phyloP scores from a whole-genome alignment of 23 red algal genomes.

The Gracilariopsis chorda region DNA sequence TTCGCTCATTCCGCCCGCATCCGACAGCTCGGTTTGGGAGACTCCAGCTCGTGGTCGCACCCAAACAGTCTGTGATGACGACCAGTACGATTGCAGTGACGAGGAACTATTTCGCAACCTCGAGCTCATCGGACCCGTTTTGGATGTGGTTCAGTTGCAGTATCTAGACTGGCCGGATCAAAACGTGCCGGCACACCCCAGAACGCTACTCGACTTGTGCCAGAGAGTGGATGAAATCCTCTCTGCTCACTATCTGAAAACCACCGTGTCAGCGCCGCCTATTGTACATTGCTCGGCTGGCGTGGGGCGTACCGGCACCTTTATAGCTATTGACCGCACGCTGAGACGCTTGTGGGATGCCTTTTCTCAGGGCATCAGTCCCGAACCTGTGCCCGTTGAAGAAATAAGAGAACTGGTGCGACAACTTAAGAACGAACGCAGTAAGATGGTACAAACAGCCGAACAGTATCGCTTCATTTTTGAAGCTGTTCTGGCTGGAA shows the following conservation, averaged over 20 bases:
- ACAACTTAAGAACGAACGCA: constrained; percentile 68
- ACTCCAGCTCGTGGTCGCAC: constrained; percentile 21
- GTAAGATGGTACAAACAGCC: constrained; percentile 88
- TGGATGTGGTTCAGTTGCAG: constrained; percentile 81
- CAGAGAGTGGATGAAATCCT: constrained; percentile 23
- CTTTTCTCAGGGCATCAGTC: constrained; percentile 2
- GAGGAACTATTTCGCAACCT: constrained; percentile 59
- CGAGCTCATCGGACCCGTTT: constrained; percentile 43
- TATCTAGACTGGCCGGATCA: constrained; percentile 94
- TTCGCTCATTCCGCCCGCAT: constrained; percentile 27
- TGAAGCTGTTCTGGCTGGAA: constrained; percentile 54
- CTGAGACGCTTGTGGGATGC: constrained; percentile 59
- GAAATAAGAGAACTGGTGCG: constrained; percentile 63
- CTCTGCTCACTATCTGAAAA: background rate
- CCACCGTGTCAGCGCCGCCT: constrained; percentile 16
- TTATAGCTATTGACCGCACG: constrained; percentile 79
- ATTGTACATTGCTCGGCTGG: constrained; percentile 92
- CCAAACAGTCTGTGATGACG: constrained; percentile 7
- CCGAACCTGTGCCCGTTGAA: constrained; percentile 37
- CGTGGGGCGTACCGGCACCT: constrained; percentile 85
- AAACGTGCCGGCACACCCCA: constrained; percentile 58
- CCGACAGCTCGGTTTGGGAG: constrained; percentile 36
- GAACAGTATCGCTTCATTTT: constrained; percentile 86
- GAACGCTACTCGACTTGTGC: constrained; percentile 59
- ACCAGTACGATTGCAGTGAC: constrained; percentile 34